Evolutionary conservation across 2,329 filamentous ascomycete species (phyloP), one percentile per base, ranked within the genome.

Genomic region (Cytospora piceae): DNA sequence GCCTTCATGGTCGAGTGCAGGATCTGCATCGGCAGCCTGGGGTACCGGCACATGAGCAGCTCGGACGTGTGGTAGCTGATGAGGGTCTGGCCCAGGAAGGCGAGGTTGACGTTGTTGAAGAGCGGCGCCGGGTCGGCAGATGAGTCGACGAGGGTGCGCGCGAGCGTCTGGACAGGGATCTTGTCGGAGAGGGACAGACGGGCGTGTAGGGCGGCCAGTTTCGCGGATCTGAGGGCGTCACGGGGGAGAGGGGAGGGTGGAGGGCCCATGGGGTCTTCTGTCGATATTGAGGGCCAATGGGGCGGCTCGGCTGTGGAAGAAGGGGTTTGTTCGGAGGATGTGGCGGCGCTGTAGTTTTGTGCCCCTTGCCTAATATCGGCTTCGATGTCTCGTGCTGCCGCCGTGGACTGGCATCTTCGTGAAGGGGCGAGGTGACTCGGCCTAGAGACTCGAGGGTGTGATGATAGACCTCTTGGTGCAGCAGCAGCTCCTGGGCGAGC

Each of bases 171-270:
- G 67, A 96, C 80, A 42, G 95, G 94, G 69, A 98, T 85, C 78
- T 90, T 91, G 69, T 86, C 84, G 29, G 94, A 90, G 64, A 99
- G 87, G 51, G 88, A 87, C 68, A 99, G 86, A 77, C 95, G 91
- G 72, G 94, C 92, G 78, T 97, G 94, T 55, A 99, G 87, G 70
- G 95, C 94, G 69, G 93, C 89, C 72, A 99, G 90, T 82, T 97
- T 98, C 69, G 93, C 89, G 56, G 94, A 98, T 70, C 82, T 78
- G 67, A 83, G 79, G 53, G 93, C 90, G 70, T 84, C 83, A 72
- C 85, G 80, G 70, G 88, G 87, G 63, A 85, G 85, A 70, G 93
- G 92, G 73, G 92, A 94, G 61, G 92, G 90, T 15, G 29, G 14
- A 51, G 59, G 63, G 15, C 66, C 66, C 24, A 55, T 17, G 11